These are phyloP conservation scores for Panicum virgatum DNA, from an alignment of 202 grass and related monocot genomes.

Conservation along the genomic window DNA sequence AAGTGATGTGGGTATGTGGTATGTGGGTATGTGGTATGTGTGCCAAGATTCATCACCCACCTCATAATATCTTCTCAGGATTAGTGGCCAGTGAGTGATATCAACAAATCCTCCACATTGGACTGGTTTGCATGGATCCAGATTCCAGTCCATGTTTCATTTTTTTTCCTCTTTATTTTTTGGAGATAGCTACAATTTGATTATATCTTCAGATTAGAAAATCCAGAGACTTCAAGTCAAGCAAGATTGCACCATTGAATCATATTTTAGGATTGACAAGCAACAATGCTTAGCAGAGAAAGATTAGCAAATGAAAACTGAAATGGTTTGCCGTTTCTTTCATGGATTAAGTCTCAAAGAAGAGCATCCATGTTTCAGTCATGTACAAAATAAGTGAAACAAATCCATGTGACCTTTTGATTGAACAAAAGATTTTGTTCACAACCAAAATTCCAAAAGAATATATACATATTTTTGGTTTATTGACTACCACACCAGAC, in stretches of 20 bases:
- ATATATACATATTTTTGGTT: conserved; percentile 34
- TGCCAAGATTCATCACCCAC: conserved; percentile 32
- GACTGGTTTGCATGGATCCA: neutral
- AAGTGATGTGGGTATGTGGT: neutral
- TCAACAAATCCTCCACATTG: neutral
- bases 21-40: neutral
- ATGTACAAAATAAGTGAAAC: conserved; percentile 16
- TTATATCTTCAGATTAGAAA: neutral
- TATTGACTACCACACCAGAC: conserved; percentile 41
- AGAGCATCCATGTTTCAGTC: neutral
- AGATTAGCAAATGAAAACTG: neutral
- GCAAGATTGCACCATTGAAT: neutral
- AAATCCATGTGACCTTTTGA: conserved; percentile 30
- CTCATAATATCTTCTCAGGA: conserved; percentile 23
- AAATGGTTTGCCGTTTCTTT: neutral
- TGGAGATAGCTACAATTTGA: neutral
- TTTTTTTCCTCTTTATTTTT: neutral
- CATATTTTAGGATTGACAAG: neutral
- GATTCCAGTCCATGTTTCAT: neutral
- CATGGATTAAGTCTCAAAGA: neutral
- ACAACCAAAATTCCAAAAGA: conserved; percentile 18
- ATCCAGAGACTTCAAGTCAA: neutral
- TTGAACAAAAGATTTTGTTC: conserved; percentile 12
- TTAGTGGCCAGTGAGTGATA: neutral
- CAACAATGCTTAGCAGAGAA: neutral